phyloP scores from a whole-genome alignment of 2,329 filamentous ascomycete species.

The Sporothrix sp. region DNA sequence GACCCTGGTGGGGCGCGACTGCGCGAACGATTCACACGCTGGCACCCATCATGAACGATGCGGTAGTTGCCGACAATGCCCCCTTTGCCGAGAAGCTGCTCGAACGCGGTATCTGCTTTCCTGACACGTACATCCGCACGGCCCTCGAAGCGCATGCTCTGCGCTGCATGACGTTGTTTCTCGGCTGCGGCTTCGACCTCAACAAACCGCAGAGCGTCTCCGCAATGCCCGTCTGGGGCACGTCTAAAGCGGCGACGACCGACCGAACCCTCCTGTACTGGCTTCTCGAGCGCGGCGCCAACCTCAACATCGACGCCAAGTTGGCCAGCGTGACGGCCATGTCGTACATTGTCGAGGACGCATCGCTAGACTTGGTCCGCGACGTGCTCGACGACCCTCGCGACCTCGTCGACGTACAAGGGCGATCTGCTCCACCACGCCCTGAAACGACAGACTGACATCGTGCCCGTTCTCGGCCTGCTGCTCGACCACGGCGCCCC shows the following conservation, averaged over 20 bases:
- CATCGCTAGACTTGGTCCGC: not conserved
- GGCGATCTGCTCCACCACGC: not conserved
- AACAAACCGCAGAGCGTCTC: not conserved
- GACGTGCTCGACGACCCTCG: not conserved
- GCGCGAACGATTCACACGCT: not conserved
- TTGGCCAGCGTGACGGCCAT: not conserved
- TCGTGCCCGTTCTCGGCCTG: not conserved
- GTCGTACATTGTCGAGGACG: not conserved
- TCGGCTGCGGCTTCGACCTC: not conserved
- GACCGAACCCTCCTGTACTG: not conserved
- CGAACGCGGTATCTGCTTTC: not conserved
- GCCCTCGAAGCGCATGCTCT: not conserved
- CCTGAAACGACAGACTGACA: not conserved
- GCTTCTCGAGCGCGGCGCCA: not conserved
- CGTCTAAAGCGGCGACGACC: not conserved
- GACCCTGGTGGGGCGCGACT: not conserved
- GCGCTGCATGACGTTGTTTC: not conserved
- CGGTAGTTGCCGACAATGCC: not conserved
- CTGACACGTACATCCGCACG: not conserved
- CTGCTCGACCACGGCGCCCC: slow-evolving; percentile 4
- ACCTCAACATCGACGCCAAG: not conserved
- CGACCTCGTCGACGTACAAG: not conserved
- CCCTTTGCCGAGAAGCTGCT: not conserved
- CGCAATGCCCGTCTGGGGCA: not conserved
- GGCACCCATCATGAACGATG: not conserved